These are phyloP conservation scores for Dimocarpus longan DNA, from an alignment of 345 rosid genomes.

Conservation along the genomic window DNA sequence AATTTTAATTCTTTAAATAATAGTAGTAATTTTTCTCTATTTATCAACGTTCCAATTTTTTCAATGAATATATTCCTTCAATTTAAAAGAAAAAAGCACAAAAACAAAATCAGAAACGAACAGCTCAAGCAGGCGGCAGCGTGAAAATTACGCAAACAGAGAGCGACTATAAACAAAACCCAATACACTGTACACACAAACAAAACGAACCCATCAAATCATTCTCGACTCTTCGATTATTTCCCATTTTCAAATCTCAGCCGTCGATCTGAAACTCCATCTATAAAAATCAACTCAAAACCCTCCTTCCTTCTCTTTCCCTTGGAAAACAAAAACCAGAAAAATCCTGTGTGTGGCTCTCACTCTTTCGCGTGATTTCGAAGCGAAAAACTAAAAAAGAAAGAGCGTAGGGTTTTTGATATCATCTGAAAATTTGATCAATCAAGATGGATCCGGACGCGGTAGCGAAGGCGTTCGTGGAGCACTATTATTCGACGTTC, in stretches of 20 bases:
- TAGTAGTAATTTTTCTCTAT: no score
- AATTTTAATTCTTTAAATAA: no score
- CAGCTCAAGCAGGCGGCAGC: no score
- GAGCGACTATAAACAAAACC: not conserved
- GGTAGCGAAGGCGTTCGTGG: slow-evolving; percentile 83
- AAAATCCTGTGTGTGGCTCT: not conserved
- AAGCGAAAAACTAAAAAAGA: slow-evolving; percentile 15
- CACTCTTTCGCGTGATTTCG: slow-evolving; percentile 24
- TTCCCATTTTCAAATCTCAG: slow-evolving; percentile 11
- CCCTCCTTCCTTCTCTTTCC: not conserved
- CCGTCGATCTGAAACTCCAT: slow-evolving; percentile 3
- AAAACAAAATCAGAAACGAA: no score
- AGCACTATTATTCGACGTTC: slow-evolving; percentile 87
- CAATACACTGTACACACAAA: not conserved
- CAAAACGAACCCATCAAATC: not conserved
- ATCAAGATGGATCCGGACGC: slow-evolving; percentile 77
- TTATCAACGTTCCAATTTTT: no score
- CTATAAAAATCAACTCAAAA: not conserved
- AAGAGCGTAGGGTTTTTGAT: not conserved
- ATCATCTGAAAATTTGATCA: not conserved
- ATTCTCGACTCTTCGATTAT: not conserved
- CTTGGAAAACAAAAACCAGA: no score
- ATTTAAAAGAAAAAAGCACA: no score
- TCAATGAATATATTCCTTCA: no score
- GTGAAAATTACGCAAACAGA: not conserved